Evolutionary conservation across 2,329 filamentous ascomycete genomes (phyloP), one percentile per base, ranked within the genome.

Genomic region (Colletotrichum sp.): DNA sequence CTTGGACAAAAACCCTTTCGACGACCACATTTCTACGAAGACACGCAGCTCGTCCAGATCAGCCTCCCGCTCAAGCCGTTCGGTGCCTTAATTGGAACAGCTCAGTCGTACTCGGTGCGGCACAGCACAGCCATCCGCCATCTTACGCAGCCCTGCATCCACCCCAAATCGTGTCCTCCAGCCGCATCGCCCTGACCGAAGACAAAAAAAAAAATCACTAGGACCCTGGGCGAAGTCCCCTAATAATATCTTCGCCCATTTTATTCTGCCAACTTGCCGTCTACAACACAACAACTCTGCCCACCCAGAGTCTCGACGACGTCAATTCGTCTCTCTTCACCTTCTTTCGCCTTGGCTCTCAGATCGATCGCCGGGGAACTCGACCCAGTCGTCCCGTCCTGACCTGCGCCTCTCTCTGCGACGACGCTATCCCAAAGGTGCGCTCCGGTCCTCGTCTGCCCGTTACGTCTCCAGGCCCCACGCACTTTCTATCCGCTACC

Each of bases 401-500:
- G 15, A 21, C 34, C 63, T 48, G 43, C 43, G 43, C 43, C 43
- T 48, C 43, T 21, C 43, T 48, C 43, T 48, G 43, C 43, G 10
- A 21, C 43, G 43, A 48, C 43, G 18, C 43, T 21, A 48, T 66
- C 24, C 30, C 48, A 24, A 67, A 67, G 65, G 65, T 67, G 43
- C 48, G 65, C 43, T 24, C 34, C 24, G 21, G 21, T 26, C 64
- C n/a, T 67, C 69, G 64, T 73, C 70, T 55, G 55, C 36, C 48
- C 70, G 72, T 73, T 73, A 73, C 73, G 70, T 68, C 57, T 26
- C 57, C 64, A 16, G 32, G 57, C 59, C 64, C 73, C 73, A 75
- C 74, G 74, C 24, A 21, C 64, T 48, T 36, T 71, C 28, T 75
- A 75, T 75, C 55, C 70, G 70, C 48, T 73, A 60, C 73, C 28